Base-by-base conservation (phyloP, 371 early-diverging fungal species). In the Apophysomyces sp. region DNA sequence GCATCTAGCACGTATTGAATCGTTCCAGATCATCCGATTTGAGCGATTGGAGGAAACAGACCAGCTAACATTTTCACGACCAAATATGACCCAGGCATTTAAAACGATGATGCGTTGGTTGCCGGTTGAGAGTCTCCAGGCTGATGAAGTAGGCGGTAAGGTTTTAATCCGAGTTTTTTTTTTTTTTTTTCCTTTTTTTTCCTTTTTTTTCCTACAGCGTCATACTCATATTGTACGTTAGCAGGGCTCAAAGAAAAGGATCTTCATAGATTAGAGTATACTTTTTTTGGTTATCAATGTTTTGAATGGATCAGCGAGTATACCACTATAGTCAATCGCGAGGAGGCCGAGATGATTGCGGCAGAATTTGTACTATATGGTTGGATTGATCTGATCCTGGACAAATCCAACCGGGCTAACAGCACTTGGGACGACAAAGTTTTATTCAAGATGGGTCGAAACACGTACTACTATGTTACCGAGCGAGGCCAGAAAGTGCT, bases 291-390 rank as follows among this genome's bases (percentile, higher is more conserved):
- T 0, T 68, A 74, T 39, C 78, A 77, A 32, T 72, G 74, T 36
- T 69, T 70, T 60, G 88, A 85, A 30, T 89, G 89, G 88, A 74
- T 91, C 28, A 68, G 82, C 55, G 84, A 83, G 49, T 80, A 85
- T 55, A 82, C 88, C 0, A 80, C 86, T 0, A 84, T 82, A 21
- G 78, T 87, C 36, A 77, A 81, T 29, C 73, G 72, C 13, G 80
- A 84, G 52, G 91, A 91, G 58, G 84, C 87, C 0, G 67, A 81
- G 18, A 52, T 70, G 18, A 68, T 89, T 28, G 85, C 84, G 5
- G 69, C 76, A 26, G 80, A 82, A 55, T 85, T 89, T 76, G 67
- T 89, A 5, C 61, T 70, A 1, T 74, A 73, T 29, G 84, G 80
- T 2, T 87, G 88, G 78, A 82, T 91, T 40, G 69, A 68, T 28